Evolutionary conservation across 768 basidiomycete genomes (phyloP).

Genomic region (Chalciporus chontae): DNA sequence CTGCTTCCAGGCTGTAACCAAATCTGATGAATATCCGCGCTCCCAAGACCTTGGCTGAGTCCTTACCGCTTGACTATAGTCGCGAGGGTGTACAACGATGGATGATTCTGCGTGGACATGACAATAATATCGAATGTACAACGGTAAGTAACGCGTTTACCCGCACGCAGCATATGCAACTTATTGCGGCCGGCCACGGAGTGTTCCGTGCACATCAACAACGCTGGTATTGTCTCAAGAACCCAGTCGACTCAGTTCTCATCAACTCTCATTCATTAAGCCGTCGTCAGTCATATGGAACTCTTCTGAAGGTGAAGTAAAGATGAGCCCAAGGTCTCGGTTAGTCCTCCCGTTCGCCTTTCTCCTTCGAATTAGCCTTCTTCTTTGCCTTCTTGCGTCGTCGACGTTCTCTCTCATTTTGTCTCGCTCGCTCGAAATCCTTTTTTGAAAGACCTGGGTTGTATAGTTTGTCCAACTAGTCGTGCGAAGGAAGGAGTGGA

Average conservation of each 20-base stretch:
- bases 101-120: slow-evolving; percentile 35
- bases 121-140: not conserved
- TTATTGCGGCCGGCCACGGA: slow-evolving; percentile 19
- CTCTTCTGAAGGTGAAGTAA: not conserved
- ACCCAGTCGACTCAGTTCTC: not conserved
- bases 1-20: slow-evolving; percentile 77
- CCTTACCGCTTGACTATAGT: slow-evolving; percentile 80
- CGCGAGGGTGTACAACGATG: slow-evolving; percentile 67
- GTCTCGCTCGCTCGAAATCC: slow-evolving; percentile 64
- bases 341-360: slow-evolving; percentile 24
- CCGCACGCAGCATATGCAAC: not conserved
- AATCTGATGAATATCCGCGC: not conserved
- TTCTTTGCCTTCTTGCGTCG: slow-evolving; percentile 78
- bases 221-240: not conserved
- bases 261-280: not conserved
- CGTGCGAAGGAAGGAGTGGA: slow-evolving; percentile 1
- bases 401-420: slow-evolving; percentile 71
- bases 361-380: slow-evolving; percentile 42
- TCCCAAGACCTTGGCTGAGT: slow-evolving; percentile 4
- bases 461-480: slow-evolving; percentile 62
- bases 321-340: not conserved
- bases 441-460: slow-evolving; percentile 79
- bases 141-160: slow-evolving; percentile 2
- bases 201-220: slow-evolving; percentile 15
- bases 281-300: not conserved